Conservation (phyloP, 2,329 filamentous ascomycete species). For the Nemania serpens region DNA sequence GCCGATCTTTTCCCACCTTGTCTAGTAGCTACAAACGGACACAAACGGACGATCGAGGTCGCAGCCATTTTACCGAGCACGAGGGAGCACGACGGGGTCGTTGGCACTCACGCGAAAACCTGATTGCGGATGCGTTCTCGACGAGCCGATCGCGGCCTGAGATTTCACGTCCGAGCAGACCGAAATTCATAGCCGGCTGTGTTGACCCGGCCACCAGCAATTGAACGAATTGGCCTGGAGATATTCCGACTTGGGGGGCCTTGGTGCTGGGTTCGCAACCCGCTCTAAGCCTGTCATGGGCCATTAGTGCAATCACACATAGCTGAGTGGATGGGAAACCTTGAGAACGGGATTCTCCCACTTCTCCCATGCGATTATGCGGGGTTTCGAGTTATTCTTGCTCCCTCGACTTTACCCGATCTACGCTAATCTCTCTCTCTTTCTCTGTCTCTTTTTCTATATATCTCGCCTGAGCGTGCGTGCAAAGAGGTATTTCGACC, state of each 20-base stretch:
- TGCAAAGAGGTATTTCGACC: no score
- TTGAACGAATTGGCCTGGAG: background rate
- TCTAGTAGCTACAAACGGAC: background rate
- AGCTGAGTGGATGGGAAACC: background rate
- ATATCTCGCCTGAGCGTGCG: no score
- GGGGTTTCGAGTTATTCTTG: background rate
- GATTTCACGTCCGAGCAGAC: background rate
- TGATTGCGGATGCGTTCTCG: background rate
- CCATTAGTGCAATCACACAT: conserved; percentile 10
- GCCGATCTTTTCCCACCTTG: conserved; percentile 15
- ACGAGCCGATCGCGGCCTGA: background rate
- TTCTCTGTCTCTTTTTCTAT: no score
- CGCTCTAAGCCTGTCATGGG: background rate
- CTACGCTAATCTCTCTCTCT: no score
- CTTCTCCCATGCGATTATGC: conserved; percentile 21
- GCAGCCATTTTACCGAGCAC: conserved; percentile 8
- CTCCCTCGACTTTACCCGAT: no score
- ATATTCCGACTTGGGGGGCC: background rate
- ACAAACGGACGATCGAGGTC: conserved; percentile 2
- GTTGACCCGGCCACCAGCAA: background rate
- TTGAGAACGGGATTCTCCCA: conserved; percentile 25
- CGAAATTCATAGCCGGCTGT: no score
- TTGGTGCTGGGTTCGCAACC: background rate
- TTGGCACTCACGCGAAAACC: background rate
- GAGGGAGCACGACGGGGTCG: background rate